Conservation (phyloP, 768 basidiomycete genomes). For the Boletellus ananiceps region DNA sequence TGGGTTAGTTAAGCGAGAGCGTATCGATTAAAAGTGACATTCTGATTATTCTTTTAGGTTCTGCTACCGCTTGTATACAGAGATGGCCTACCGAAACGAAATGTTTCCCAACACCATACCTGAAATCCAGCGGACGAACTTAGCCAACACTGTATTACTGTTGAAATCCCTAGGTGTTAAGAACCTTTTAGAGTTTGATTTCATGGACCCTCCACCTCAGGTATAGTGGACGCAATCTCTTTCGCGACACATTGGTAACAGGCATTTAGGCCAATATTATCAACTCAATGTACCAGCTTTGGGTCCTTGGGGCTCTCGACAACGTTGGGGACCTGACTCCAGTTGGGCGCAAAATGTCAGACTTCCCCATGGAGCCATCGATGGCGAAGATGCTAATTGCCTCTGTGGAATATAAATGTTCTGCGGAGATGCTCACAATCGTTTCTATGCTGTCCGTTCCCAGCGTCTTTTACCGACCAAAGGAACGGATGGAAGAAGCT, state of each 20-base stretch:
- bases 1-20: conserved; percentile 53
- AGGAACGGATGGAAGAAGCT: conserved; percentile 95
- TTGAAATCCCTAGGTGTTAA: conserved; percentile 97
- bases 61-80: conserved; percentile 96
- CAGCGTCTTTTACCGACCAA: conserved; percentile 95
- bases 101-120: conserved; percentile 95
- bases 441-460: conserved; percentile 99
- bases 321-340: conserved; percentile 96
- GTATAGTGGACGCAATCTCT: conserved; percentile 33
- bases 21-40: neutral
- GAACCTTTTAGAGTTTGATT: conserved; percentile 96
- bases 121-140: conserved; percentile 96
- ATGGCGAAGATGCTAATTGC: conserved; percentile 97
- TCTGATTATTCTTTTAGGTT: conserved; percentile 46
- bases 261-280: conserved; percentile 79
- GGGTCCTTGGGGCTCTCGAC: conserved; percentile 96
- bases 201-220: conserved; percentile 99
- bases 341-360: conserved; percentile 93
- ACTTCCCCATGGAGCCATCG: conserved; percentile 99
- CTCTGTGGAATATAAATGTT: conserved; percentile 89
- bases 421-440: conserved; percentile 94
- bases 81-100: conserved; percentile 95
- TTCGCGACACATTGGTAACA: neutral
- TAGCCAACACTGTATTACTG: conserved; percentile 93
- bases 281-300: conserved; percentile 99